Evolutionary conservation across 768 basidiomycete genomes (phyloP), one percentile per base, ranked within the genome.

Genomic region (Mycena alexandri): DNA sequence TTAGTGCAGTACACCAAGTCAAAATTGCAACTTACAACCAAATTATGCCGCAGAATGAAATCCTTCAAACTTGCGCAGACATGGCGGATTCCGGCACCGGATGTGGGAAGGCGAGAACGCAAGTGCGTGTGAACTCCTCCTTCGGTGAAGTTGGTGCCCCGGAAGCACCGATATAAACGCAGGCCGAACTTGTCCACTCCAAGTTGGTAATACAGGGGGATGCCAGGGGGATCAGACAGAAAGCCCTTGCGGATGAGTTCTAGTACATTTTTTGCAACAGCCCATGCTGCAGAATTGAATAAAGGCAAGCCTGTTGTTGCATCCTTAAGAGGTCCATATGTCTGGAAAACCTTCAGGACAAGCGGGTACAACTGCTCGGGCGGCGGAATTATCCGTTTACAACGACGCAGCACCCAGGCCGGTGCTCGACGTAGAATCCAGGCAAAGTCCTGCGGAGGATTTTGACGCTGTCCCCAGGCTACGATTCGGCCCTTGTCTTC

Each of bases 91-190:
- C 77, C 78, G 17, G 65, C 69, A 12, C 70, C 74, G 55, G 67
- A 76, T 3, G 67, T 69, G 46, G 71, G 76, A 25, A 73, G 53
- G 19, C 60, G 63, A 36, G 71, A 54, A 2, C 22, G 67, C 4
- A 80, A 63, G 59, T 77, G 78, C 0, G 75, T 75, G 60, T 82
- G 80, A 1, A 82, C 76, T 17, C 77, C 78, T 24, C 81, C 79
- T 68, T 82, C 77, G 8, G 75, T 76, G 17, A 63, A 68, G 34
- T 80, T 81, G 19, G 81, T 81, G 0, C 79, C 79, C 12, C 73
- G 61, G 1, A 71, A 46, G 62, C 79, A 79, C 3, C 70, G 67
- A 44, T 78, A 79, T 7, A 78, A 65, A 3, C 76, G 73, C 6
- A 79, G 69, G 13, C 71, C 71, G 36, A 63, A 61, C 38, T 75